A percentile compares a stretch with the other conserved stretches of the same genome.
Conservation (phyloP, 2,329 filamentous ascomycete genomes). For the Cladobotryum mycophilum region DNA sequence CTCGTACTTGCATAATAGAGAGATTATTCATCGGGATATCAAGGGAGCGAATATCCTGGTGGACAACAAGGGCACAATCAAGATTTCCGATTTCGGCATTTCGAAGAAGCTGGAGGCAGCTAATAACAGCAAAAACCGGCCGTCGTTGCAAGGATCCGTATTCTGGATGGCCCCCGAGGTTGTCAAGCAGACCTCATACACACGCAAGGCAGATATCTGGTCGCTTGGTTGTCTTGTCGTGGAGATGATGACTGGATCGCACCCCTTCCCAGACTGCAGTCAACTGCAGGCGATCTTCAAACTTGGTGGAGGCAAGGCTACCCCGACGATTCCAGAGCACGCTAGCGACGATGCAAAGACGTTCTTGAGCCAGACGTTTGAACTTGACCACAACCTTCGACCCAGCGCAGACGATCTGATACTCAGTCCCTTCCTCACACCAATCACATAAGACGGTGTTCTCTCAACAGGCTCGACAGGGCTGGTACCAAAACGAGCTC, state of each 20-base stretch:
- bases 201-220: constrained; percentile 98
- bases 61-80: constrained; percentile 97
- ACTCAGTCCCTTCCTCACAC: constrained; percentile 72
- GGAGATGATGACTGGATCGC: constrained; percentile 97
- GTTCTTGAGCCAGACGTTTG: constrained; percentile 86
- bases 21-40: constrained; percentile 98
- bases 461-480: constrained; percentile 7
- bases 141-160: constrained; percentile 89
- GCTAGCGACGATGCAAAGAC: constrained; percentile 76
- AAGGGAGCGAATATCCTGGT: constrained; percentile 98
- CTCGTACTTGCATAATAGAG: constrained; percentile 85
- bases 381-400: constrained; percentile 87
- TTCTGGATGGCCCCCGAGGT: constrained; percentile 99
- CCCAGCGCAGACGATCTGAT: constrained; percentile 89
- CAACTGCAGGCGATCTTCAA: constrained; percentile 98
- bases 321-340: constrained; percentile 80
- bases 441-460: constrained; percentile 44
- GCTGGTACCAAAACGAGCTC: constrained; percentile 12
- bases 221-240: constrained; percentile 93
- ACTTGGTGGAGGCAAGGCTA: constrained; percentile 82
- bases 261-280: constrained; percentile 94
- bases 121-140: constrained; percentile 61
- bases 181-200: constrained; percentile 95
- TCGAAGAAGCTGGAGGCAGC: constrained; percentile 92
- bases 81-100: constrained; percentile 98